These are phyloP conservation scores for Neonectria sp. DNA, from an alignment of 2,329 filamentous ascomycete genomes.

Conservation along the genomic window DNA sequence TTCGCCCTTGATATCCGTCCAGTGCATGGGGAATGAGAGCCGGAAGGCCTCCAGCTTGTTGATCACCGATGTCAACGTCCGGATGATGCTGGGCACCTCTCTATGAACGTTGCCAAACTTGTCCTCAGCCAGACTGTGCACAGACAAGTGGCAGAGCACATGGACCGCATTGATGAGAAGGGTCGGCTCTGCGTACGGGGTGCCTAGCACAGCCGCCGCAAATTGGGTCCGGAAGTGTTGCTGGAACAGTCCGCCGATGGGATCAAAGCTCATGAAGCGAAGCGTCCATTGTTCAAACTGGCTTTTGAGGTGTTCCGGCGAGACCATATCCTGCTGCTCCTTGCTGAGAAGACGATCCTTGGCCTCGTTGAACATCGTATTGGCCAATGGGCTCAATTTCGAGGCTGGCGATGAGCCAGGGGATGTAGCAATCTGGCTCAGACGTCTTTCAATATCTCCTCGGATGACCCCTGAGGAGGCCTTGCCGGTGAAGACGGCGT, in stretches of 20 bases:
- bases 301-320: constrained; percentile 63
- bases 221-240: constrained; percentile 78
- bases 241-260: constrained; percentile 78
- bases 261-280: constrained; percentile 61
- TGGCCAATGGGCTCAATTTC: constrained; percentile 66
- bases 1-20: constrained; percentile 80
- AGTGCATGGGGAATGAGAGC: constrained; percentile 73
- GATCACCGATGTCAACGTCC: constrained; percentile 79
- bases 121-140: constrained; percentile 85
- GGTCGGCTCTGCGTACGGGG: constrained; percentile 78
- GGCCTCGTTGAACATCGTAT: constrained; percentile 64
- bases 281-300: constrained; percentile 65
- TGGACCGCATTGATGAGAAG: constrained; percentile 81
- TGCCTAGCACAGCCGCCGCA: constrained; percentile 78
- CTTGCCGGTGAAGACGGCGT: constrained; percentile 61
- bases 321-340: constrained; percentile 69
- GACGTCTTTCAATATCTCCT: constrained; percentile 62
- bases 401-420: constrained; percentile 65
- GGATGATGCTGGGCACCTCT: constrained; percentile 82
- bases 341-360: constrained; percentile 65
- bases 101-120: constrained; percentile 88
- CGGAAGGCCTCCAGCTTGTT: constrained; percentile 79
- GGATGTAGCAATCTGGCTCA: constrained; percentile 60
- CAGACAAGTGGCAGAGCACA: constrained; percentile 77
- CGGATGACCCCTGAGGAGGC: constrained; percentile 56